Evolutionary conservation across 441 rosid species (phyloP).

Genomic region (Isatis lusitanica): DNA sequence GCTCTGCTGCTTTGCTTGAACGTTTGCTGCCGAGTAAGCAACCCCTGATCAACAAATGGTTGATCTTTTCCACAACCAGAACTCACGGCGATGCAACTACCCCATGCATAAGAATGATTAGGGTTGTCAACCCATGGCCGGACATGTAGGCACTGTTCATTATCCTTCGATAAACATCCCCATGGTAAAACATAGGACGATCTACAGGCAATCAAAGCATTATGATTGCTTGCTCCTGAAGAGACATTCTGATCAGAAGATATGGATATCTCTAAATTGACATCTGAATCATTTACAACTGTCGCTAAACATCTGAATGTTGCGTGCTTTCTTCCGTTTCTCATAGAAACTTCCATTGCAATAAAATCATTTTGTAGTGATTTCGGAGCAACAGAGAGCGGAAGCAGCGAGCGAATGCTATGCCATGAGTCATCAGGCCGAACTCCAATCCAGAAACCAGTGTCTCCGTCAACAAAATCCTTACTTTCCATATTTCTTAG

Average conservation of each 20-base stretch:
- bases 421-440: conserved; percentile 70
- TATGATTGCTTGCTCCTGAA: conserved; percentile 46
- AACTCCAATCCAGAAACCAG: conserved; percentile 92
- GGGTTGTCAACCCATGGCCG: conserved; percentile 66
- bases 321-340: conserved; percentile 94
- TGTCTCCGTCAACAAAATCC: conserved; percentile 54
- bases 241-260: conserved; percentile 44
- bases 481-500: conserved; percentile 54
- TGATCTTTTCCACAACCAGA: conserved; percentile 78
- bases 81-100: conserved; percentile 62
- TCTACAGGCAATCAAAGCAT: conserved; percentile 60
- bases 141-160: conserved; percentile 68
- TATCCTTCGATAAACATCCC: conserved; percentile 70
- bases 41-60: conserved; percentile 69
- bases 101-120: conserved; percentile 70
- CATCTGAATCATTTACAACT: conserved; percentile 83
- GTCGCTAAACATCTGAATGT: conserved; percentile 90
- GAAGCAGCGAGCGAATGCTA: conserved; percentile 87
- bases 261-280: conserved; percentile 70
- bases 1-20: conserved; percentile 61
- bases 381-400: conserved; percentile 80
- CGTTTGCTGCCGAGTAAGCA: conserved; percentile 62
- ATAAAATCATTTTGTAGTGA: conserved; percentile 59
- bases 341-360: conserved; percentile 89
- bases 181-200: conserved; percentile 87